Evolutionary conservation across 225 moss, liverwort and hornwort genomes (phyloP), one percentile per base, ranked within the genome.

Genomic region (Rhytidiadelphus loreus): DNA sequence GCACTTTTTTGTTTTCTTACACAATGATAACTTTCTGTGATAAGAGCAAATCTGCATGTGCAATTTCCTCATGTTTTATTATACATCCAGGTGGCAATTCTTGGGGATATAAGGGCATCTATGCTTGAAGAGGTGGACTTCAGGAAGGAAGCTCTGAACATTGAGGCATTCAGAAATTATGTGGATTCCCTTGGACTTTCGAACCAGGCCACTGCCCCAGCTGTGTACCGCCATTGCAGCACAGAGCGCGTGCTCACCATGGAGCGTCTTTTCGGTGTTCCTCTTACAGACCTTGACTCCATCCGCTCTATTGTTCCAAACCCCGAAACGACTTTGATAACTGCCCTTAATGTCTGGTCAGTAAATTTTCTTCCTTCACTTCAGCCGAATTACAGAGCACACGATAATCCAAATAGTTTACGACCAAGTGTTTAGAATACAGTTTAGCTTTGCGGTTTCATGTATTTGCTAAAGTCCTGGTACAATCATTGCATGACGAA

Each of bases 51-150:
- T 46, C 32, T 65, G 32, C 52, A 52, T 50, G n/a, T 53, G 24
- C 81, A 58, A 79, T 80, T 82, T 62, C 83, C 33, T 78, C 41
- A 52, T 87, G 23, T 84, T 56, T 24, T 41, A 16, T 53, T 32
- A n/a, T n/a, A 62, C n/a, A 79, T 85, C 35, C 91, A 97, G 97
- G 97, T 97, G 52, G 97, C 90, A 53, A 98, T 98, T 86, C 88
- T 98, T 37, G 96, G 94, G 46, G 98, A 98, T 81, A 93, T 98
- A 72, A 94, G 94, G 88, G 87, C 95, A 75, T 98, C 98, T 19
- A 98, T 98, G 93, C 77, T 98, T 80, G 98, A 98, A 82, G 98
- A 98, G 91, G 96, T 98, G 88, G 98, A 98, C 86, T 98, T 98
- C 86, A 91, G 96, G 88, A 98, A 96, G 87, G 98, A 98, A 86